Conservation (phyloP, 306 rosid genomes). For the Acacia crassicarpa region DNA sequence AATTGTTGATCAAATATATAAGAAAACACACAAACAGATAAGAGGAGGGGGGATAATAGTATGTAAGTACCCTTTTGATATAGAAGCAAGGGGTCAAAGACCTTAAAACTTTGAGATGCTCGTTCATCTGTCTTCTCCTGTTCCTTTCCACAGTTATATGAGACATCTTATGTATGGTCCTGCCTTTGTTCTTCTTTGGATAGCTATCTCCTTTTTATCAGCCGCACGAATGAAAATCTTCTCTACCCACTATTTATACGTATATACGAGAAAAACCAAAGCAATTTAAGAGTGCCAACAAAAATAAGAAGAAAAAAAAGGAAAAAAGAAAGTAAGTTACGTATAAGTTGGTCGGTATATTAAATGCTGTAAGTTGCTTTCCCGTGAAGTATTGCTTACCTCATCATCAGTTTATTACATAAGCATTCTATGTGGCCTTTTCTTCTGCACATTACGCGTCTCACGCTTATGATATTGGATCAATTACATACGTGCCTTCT, state of each 20-base stretch:
- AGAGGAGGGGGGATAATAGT: neutral
- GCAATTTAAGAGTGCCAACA: neutral
- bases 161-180: constrained; percentile 58
- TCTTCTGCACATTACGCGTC: constrained; percentile 68
- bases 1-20: neutral
- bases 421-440: constrained; percentile 11
- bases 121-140: constrained; percentile 95
- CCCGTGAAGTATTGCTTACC: constrained; percentile 77
- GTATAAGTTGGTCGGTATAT: constrained; percentile 19
- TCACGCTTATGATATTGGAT: constrained; percentile 74
- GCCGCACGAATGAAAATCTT: constrained; percentile 6
- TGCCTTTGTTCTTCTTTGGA: neutral
- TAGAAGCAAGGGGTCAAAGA: constrained; percentile 90
- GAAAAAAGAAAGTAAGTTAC: neutral
- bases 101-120: constrained; percentile 87
- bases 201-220: neutral
- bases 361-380: constrained; percentile 73
- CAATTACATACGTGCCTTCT: constrained; percentile 69
- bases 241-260: constrained; percentile 10
- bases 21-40: neutral
- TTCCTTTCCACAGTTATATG: constrained; percentile 98
- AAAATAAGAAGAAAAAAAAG: neutral
- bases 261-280: neutral
- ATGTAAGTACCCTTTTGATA: constrained; percentile 74
- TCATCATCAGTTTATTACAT: neutral